Evolutionary conservation across 345 rosid genomes (phyloP).

Genomic region (Euphorbia lathyris): DNA sequence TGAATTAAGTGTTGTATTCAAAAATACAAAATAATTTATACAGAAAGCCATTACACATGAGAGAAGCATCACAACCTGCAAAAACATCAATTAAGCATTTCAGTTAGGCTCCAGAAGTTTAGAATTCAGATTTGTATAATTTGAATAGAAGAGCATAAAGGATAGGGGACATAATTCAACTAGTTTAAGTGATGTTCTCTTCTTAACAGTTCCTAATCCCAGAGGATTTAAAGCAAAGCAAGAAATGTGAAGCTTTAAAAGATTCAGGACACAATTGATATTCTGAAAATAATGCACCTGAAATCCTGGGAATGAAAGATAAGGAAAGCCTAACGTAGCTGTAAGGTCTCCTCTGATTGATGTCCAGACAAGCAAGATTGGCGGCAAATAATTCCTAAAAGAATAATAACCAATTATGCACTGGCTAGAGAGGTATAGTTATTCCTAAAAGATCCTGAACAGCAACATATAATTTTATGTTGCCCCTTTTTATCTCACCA

Average conservation of each 20-base stretch:
- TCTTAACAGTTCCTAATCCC: too few species aligned
- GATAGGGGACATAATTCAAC: background rate
- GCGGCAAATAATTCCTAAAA: constrained; percentile 26
- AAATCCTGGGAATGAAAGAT: constrained; percentile 26
- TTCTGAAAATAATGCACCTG: constrained; percentile 23
- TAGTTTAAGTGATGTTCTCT: background rate
- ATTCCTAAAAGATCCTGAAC: background rate
- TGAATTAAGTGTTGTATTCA: constrained; percentile 31
- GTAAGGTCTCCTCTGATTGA: constrained; percentile 24
- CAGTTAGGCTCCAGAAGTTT: background rate
- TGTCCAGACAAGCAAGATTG: constrained; percentile 27
- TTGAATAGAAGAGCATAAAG: background rate
- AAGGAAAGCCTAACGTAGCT: constrained; percentile 25
- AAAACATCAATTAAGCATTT: background rate
- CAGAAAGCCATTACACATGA: constrained; percentile 30
- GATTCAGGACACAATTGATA: background rate
- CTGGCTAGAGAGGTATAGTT: background rate
- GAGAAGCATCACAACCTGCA: constrained; percentile 26
- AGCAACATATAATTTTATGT: background rate
- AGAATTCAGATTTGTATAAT: background rate
- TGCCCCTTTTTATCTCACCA: constrained; percentile 18
- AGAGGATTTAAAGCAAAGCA: background rate
- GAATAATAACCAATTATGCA: background rate
- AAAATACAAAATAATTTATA: constrained; percentile 25
- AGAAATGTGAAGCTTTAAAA: background rate